Percentiles rank a stretch among this genome's conserved stretches.
Conservation (phyloP, 192 early-diverging fungal genomes). For the Podila clonocystis region DNA sequence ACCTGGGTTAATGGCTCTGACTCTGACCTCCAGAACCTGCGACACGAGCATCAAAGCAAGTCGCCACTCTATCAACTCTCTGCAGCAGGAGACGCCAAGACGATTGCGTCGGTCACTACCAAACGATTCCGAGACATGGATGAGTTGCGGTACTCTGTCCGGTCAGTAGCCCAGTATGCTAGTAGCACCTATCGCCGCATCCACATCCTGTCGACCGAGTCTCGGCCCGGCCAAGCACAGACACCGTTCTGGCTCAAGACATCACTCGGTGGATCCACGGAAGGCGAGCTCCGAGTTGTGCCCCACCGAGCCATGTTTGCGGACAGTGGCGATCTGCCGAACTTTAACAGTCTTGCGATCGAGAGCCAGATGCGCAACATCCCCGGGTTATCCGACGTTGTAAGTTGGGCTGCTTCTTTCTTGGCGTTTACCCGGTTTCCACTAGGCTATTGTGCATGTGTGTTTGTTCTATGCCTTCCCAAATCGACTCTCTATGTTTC, state of each 20-base stretch:
- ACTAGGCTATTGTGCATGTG: too few species aligned
- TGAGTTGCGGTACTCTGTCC: slow-evolving; percentile 53
- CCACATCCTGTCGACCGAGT: slow-evolving; percentile 36
- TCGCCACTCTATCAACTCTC: slow-evolving; percentile 16
- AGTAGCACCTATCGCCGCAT: slow-evolving; percentile 30
- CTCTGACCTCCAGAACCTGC: slow-evolving; percentile 9
- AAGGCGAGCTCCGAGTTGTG: slow-evolving; percentile 11
- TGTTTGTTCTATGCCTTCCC: neutral
- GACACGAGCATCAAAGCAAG: slow-evolving; percentile 1
- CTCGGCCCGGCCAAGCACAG: slow-evolving; percentile 9
- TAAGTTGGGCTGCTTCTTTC: slow-evolving; percentile 9
- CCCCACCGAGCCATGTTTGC: slow-evolving; percentile 39
- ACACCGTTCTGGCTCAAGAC: slow-evolving; percentile 40
- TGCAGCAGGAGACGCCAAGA: slow-evolving; percentile 7
- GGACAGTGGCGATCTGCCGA: slow-evolving; percentile 28
- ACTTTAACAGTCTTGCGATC: slow-evolving; percentile 53
- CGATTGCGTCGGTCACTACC: slow-evolving; percentile 4
- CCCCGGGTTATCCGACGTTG: slow-evolving; percentile 36
- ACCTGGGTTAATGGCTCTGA: slow-evolving; percentile 60
- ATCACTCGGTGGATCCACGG: neutral
- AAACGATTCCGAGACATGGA: slow-evolving; percentile 52
- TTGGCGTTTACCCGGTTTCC: slow-evolving; percentile 6
- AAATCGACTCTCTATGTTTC: too few species aligned
- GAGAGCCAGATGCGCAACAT: slow-evolving; percentile 47
- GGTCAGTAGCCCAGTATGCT: slow-evolving; percentile 37